Evolutionary conservation across 2,329 filamentous ascomycete genomes (phyloP), one percentile per base, ranked within the genome.

Genomic region (Hypoxylon sp.): DNA sequence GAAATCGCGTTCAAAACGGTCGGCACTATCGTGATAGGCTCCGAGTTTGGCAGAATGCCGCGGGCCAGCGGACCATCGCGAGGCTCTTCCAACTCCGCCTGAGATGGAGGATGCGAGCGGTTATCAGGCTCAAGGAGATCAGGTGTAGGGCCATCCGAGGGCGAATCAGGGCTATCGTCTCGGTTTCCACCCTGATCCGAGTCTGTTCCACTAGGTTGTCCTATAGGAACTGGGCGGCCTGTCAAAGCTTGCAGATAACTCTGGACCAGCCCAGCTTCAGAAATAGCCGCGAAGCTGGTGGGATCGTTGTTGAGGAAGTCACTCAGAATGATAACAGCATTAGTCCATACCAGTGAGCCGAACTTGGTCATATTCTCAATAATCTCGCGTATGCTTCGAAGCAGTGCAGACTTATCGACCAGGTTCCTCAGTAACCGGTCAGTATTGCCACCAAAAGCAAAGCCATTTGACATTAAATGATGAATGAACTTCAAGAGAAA

Each of bases 221-320:
- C 78, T 56, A 83, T 77, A 4, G 81, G 75, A 4, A 89, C 77
- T 4, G 81, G 75, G 27, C 81, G 82, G 3, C 87, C 85, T 1
- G 90, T 97, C 60, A 98, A 88, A 2, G 95, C 90, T 79, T 95
- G 91, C 13, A 99, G 85, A 65, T 98, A 92, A 57, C 90, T 93
- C 77, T 92, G 92, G 75, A 96, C 95, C 74, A 99, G 87, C 22
- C 94, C 94, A 56, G 96, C 95, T 81, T 99, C 96, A 13, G 93
- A 94, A 72, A 99, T 96, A 25, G 97, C 94, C 30, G 94, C 92
- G 79, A 97, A 99, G 79, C 96, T 99, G 0, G 96, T 99, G 0
- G 96, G 96, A 76, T 99, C 96, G 77, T 98, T 98, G 81, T 99
- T 97, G 75, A 99, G 97, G 80, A 99, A 99, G 74, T 94, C 95